Percentiles rank a stretch among this genome's conserved stretches.
These are phyloP conservation scores for Diaporthe sp. DNA, from an alignment of 2,329 filamentous ascomycete genomes.

Conservation along the genomic window DNA sequence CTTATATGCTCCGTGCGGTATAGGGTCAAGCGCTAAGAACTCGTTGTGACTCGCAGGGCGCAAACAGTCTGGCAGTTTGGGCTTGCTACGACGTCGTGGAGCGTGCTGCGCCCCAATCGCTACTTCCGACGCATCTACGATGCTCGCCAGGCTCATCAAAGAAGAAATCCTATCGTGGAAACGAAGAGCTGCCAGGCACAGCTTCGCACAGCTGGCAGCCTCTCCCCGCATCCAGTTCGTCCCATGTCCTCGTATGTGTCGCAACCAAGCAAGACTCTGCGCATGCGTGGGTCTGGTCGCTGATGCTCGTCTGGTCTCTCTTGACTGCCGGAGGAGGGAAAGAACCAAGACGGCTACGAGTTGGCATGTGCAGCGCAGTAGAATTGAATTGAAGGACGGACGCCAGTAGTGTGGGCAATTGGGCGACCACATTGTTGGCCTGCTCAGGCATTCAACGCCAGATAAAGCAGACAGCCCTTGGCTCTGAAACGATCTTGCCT, in stretches of 20 bases:
- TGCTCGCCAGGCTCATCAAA: neutral
- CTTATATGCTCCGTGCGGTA: neutral
- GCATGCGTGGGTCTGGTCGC: too few relatives aligned
- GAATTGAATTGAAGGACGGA: neutral
- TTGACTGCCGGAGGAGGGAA: neutral
- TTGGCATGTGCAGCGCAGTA: too few relatives aligned
- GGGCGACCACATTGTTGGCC: neutral
- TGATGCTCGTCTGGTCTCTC: too few relatives aligned
- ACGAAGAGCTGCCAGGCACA: neutral
- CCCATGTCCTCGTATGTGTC: neutral
- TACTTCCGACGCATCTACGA: neutral
- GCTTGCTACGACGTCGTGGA: constrained; percentile 1
- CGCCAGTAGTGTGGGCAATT: neutral
- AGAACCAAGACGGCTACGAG: neutral
- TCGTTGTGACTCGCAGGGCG: neutral
- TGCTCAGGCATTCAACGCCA: neutral
- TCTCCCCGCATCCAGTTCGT: neutral
- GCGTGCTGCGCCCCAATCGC: neutral
- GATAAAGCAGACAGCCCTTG: neutral
- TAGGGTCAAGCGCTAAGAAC: neutral
- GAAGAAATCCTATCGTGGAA: neutral
- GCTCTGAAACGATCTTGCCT: neutral
- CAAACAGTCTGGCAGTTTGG: neutral
- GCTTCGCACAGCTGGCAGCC: too few relatives aligned
- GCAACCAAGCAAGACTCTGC: neutral